phyloP scores from a whole-genome alignment of 208 protist genomes.

The Trypanosoma brucei region DNA sequence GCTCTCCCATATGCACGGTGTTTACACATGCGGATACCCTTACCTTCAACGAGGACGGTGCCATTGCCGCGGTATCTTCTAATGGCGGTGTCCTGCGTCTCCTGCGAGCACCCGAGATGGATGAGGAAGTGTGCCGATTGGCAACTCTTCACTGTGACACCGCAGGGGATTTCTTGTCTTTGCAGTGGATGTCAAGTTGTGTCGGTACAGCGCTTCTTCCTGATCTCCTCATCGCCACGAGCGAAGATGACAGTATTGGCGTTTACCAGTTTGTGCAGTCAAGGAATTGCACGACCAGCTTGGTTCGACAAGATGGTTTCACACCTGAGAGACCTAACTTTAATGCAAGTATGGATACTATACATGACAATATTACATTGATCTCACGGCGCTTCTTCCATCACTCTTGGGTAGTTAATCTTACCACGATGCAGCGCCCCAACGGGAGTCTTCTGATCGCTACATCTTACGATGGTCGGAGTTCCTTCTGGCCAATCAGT shows the following conservation, averaged over 20 bases:
- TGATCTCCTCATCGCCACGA: conserved; percentile 63
- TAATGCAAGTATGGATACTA: background rate
- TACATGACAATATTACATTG: conserved; percentile 10
- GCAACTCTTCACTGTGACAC: conserved; percentile 52
- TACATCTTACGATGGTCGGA: conserved; percentile 65
- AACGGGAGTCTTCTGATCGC: conserved; percentile 47
- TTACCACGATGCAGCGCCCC: conserved; percentile 43
- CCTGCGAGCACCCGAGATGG: conserved; percentile 48
- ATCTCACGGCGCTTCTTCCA: conserved; percentile 37
- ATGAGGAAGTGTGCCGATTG: conserved; percentile 22
- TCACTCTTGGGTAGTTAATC: conserved; percentile 63
- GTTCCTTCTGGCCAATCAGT: conserved; percentile 78
- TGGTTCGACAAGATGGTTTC: background rate
- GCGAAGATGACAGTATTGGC: conserved; percentile 76
- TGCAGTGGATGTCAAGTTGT: conserved; percentile 55
- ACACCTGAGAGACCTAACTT: background rate
- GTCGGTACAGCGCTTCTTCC: conserved; percentile 33
- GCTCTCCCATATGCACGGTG: conserved; percentile 7
- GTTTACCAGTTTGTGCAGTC: conserved; percentile 37
- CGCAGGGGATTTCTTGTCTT: conserved; percentile 57
- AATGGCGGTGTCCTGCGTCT: conserved; percentile 54
- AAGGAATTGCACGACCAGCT: background rate
- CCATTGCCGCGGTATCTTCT: conserved; percentile 61
- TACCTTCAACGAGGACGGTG: conserved; percentile 46
- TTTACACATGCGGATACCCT: conserved; percentile 37